Evolutionary conservation across 345 rosid genomes (phyloP).

Genomic region (Salix exigua): DNA sequence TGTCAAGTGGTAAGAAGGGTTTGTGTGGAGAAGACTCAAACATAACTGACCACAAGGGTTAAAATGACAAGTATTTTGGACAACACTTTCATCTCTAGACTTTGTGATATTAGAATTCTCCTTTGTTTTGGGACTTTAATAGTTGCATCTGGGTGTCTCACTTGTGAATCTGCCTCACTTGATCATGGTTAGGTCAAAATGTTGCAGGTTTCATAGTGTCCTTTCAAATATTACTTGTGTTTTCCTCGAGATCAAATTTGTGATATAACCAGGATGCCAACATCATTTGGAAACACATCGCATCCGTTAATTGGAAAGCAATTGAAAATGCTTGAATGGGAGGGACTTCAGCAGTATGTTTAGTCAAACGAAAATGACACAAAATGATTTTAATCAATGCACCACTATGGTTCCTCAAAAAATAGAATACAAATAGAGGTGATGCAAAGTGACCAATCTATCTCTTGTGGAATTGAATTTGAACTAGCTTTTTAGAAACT

Average conservation of each 20-base stretch:
- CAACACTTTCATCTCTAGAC: too few species aligned
- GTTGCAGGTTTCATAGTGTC: too few species aligned
- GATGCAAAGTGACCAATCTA: conserved; percentile 13
- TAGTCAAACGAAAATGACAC: background rate
- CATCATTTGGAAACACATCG: background rate
- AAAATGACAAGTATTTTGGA: too few species aligned
- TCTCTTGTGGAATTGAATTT: conserved; percentile 6
- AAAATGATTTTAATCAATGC: conserved; percentile 5
- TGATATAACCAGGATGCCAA: background rate
- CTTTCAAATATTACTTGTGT: too few species aligned
- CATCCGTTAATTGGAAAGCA: background rate
- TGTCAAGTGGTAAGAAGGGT: background rate
- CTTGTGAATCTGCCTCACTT: background rate
- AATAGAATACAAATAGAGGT: conserved; percentile 6
- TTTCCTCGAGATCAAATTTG: background rate
- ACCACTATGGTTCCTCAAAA: background rate
- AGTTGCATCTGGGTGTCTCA: background rate
- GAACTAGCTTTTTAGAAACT: background rate
- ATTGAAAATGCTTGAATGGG: background rate
- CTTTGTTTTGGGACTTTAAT: background rate
- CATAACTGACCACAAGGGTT: too few species aligned
- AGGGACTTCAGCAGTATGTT: background rate
- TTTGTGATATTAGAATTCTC: too few species aligned
- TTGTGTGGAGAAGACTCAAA: too few species aligned
- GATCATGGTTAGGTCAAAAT: background rate